Conservation (phyloP, 768 basidiomycete species). For the Butyriboletus loyo region DNA sequence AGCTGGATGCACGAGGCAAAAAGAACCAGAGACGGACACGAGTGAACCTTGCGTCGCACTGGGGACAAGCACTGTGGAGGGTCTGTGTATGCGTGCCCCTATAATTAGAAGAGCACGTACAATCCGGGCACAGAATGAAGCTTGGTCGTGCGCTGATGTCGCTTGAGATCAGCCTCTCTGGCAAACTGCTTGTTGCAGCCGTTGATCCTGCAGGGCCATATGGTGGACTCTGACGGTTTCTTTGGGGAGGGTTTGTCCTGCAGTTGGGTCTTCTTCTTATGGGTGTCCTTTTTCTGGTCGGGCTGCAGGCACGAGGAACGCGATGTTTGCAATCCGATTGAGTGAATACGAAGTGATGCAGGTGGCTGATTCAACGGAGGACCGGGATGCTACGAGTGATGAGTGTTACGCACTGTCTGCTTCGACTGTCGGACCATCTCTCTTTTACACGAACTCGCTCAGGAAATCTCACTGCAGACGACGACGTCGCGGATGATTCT, state of each 20-base stretch:
- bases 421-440: slow-evolving; percentile 33
- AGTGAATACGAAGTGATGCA: neutral
- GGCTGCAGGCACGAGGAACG: slow-evolving; percentile 20
- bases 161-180: slow-evolving; percentile 76
- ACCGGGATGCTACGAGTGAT: slow-evolving; percentile 7
- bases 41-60: slow-evolving; percentile 79
- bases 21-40: slow-evolving; percentile 47
- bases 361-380: slow-evolving; percentile 24
- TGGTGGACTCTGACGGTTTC: slow-evolving; percentile 46
- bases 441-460: slow-evolving; percentile 14
- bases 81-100: slow-evolving; percentile 15
- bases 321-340: slow-evolving; percentile 6
- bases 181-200: slow-evolving; percentile 82
- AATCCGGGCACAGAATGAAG: slow-evolving; percentile 71
- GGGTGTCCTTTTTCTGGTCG: slow-evolving; percentile 42
- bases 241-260: slow-evolving; percentile 50
- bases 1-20: slow-evolving; percentile 11
- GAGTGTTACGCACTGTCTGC: slow-evolving; percentile 32
- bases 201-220: slow-evolving; percentile 80
- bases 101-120: slow-evolving; percentile 39
- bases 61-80: slow-evolving; percentile 60
- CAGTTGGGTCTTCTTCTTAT: slow-evolving; percentile 36
- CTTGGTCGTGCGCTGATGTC: slow-evolving; percentile 80
- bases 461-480: slow-evolving; percentile 12
- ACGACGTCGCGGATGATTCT: neutral